A percentile compares a stretch with the other conserved stretches of the same genome.
Evolutionary conservation across 108 stramenopile genomes (phyloP).

Genomic region (Stephanodiscus minutulus): DNA sequence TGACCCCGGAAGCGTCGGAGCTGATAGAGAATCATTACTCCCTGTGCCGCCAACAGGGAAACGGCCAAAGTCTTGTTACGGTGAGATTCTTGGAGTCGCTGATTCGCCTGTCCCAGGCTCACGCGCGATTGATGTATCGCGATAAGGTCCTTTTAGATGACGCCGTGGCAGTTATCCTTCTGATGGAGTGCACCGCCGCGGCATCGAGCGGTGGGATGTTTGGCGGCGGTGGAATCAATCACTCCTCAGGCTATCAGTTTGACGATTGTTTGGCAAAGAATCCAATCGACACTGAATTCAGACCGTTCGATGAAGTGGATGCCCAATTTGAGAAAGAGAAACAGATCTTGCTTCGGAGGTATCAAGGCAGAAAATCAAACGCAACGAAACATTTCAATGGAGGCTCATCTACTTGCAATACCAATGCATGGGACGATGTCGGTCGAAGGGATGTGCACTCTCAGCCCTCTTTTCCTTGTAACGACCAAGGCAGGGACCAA

Average conservation of each 20-base stretch:
- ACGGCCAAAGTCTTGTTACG: conserved; percentile 72
- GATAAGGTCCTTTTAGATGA: conserved; percentile 70
- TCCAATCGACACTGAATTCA: conserved; percentile 45
- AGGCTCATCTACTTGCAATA: not conserved
- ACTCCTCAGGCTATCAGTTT: not conserved
- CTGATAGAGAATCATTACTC: conserved; percentile 86
- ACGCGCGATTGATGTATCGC: conserved; percentile 94
- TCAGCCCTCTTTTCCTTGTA: not conserved
- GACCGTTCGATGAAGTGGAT: conserved; percentile 33
- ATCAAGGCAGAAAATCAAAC: conserved; percentile 14
- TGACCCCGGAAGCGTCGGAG: conserved; percentile 69
- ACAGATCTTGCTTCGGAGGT: conserved; percentile 31
- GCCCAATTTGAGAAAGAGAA: conserved; percentile 37
- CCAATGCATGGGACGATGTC: conserved; percentile 12
- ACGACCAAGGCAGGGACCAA: conserved; percentile 21
- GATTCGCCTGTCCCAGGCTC: conserved; percentile 94
- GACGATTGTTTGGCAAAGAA: conserved; percentile 37
- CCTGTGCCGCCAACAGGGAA: conserved; percentile 58
- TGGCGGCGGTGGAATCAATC: conserved; percentile 14
- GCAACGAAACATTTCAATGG: not conserved
- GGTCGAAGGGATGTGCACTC: not conserved
- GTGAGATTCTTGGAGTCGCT: conserved; percentile 93
- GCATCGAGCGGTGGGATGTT: conserved; percentile 28
- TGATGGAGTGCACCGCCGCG: conserved; percentile 82
- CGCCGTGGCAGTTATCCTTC: conserved; percentile 80